Evolutionary conservation across 305 asterid genomes (phyloP), one percentile per base, ranked within the genome.

Genomic region (Solanum chacoense): DNA sequence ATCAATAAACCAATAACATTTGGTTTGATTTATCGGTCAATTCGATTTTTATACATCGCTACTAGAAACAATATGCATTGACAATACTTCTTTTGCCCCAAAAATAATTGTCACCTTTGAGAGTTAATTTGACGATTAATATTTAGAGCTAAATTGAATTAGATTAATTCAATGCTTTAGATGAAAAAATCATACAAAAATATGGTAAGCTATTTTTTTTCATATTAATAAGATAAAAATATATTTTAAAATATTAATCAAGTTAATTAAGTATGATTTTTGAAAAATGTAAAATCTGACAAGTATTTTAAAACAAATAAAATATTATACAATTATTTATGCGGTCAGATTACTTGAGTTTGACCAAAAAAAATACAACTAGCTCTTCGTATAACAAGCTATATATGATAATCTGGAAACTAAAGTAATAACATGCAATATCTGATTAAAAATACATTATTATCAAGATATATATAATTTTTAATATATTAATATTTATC

Each of bases 1-100:
- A 55, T 0, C 65, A 55, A 55, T 55, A 55, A 55, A 55, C 4
- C 24, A 55, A 55, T 55, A 20, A 55, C 0, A 7, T 18, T 55
- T 55, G 0, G 0, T 50, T 50, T 3, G 10, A 16, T 50, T 50
- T 50, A 50, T 50, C 1, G 8, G 0, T 50, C 1, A n/a, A 0
- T 55, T 55, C 9, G 4, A 55, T 45, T 12, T 37, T 45, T 45
- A 16, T 5, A 13, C 20, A 55, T 3, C 24, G 3, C 67, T 7
- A 18, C 79, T 73, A 31, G 9, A 73, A 74, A 31, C 13, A 8
- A 18, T 31, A 18, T 74, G 12, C 1, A 73, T 73, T 4, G 1
- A 73, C 7, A 31, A 16, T 26, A 26, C 9, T n/a, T 5, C 6
- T 22, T 65, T n/a, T 8, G 29, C 26, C 28, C 72, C 29, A 65